Evolutionary conservation across 2,329 filamentous ascomycete species (phyloP).

Genomic region (Exophiala sp.): DNA sequence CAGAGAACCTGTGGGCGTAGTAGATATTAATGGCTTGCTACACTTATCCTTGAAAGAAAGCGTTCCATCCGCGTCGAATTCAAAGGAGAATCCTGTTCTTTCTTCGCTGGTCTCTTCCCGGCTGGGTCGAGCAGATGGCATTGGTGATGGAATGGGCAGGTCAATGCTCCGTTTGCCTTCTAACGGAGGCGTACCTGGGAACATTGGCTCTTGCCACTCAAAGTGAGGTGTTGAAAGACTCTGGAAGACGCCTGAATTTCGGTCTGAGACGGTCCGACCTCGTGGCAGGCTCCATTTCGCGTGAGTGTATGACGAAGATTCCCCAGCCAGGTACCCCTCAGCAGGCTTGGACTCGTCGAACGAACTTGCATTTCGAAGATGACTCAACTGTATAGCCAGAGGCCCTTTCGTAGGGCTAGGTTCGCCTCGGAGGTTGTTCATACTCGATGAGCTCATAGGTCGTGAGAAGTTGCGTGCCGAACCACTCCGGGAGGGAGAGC

Average conservation of each 20-base stretch:
- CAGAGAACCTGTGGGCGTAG: constrained; percentile 17
- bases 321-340: constrained; percentile 20
- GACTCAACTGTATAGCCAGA: constrained; percentile 13
- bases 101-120: constrained; percentile 16
- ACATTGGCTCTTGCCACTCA: constrained; percentile 60
- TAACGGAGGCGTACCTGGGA: constrained; percentile 38
- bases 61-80: constrained; percentile 16
- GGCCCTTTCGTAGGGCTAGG: constrained; percentile 22
- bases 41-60: constrained; percentile 3
- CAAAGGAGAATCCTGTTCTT: constrained; percentile 23
- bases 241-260: constrained; percentile 59
- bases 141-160: constrained; percentile 14
- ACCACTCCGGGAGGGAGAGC: constrained; percentile 46
- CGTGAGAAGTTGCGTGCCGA: constrained; percentile 77
- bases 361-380: constrained; percentile 20
- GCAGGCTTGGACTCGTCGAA: constrained; percentile 26
- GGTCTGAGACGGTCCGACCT: constrained; percentile 68
- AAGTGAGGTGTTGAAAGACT: constrained; percentile 56
- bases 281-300: constrained; percentile 80
- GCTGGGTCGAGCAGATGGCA: constrained; percentile 18
- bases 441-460: constrained; percentile 68
- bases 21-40: constrained; percentile 11
- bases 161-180: constrained; percentile 18
- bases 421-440: constrained; percentile 22
- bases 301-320: constrained; percentile 74